A percentile compares a stretch with the other conserved stretches of the same genome.
These are phyloP conservation scores for Mortierella sp. DNA, from an alignment of 371 early-diverging fungal genomes.

Conservation along the genomic window DNA sequence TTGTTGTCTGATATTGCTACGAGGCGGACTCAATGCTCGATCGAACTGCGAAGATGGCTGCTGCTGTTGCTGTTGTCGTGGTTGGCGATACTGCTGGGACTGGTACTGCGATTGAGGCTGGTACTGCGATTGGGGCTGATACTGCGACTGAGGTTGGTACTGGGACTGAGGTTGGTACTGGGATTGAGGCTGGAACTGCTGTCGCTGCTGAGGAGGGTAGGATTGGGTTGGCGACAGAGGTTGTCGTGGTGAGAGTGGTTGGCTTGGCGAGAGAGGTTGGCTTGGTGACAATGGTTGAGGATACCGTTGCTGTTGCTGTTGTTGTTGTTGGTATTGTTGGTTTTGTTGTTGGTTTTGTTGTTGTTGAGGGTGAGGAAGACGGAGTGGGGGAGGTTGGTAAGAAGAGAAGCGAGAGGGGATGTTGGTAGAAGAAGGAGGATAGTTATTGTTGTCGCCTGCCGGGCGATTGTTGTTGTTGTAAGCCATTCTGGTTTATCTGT, in stretches of 20 bases:
- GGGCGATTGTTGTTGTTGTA: neutral
- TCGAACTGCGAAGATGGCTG: neutral
- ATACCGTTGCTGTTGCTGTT: too few relatives aligned
- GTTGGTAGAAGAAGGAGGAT: constrained; percentile 11
- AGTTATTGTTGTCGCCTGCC: neutral
- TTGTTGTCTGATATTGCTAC: constrained; percentile 6
- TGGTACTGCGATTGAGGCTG: constrained; percentile 13
- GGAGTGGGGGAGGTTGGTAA: constrained; percentile 8
- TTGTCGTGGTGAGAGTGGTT: neutral
- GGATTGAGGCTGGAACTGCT: constrained; percentile 8
- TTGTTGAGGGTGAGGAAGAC: neutral
- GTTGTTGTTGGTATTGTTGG: constrained; percentile 2
- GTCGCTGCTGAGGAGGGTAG: constrained; percentile 14
- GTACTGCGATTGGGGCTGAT: constrained; percentile 13
- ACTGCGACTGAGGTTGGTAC: constrained; percentile 18
- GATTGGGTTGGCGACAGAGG: constrained; percentile 2
- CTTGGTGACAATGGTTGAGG: neutral
- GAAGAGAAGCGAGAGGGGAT: constrained; percentile 7
- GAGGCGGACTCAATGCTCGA: neutral
- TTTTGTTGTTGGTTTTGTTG: constrained; percentile 1
- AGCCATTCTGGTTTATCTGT: neutral
- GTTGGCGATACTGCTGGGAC: constrained; percentile 8
- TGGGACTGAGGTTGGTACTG: constrained; percentile 5
- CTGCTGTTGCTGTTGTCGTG: constrained; percentile 9
- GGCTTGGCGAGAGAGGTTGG: constrained; percentile 1